These are phyloP conservation scores for Phytophthora palmivora DNA, from an alignment of 352 stramenopile genomes.

Conservation along the genomic window DNA sequence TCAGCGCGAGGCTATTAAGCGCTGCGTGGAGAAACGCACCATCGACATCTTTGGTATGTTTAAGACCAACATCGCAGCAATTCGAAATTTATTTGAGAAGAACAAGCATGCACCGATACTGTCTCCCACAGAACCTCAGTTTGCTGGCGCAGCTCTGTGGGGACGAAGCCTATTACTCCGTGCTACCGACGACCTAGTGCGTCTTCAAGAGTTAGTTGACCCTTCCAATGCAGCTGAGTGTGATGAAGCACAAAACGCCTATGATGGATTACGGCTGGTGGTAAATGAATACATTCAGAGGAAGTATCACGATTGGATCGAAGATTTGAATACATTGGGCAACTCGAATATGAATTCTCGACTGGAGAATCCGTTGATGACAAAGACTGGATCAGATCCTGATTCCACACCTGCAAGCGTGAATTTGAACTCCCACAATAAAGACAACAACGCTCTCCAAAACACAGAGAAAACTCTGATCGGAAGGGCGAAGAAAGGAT, in stretches of 20 bases:
- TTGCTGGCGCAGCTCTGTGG: slow-evolving; percentile 93
- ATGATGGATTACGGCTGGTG: slow-evolving; percentile 78
- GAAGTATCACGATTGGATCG: slow-evolving; percentile 93
- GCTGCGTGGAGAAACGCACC: slow-evolving; percentile 94
- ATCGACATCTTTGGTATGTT: slow-evolving; percentile 94
- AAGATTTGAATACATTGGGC: slow-evolving; percentile 83
- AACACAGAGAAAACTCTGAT: slow-evolving; percentile 88
- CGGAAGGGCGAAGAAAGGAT: slow-evolving; percentile 79
- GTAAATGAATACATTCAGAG: slow-evolving; percentile 92
- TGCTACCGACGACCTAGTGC: slow-evolving; percentile 77
- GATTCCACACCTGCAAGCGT: slow-evolving; percentile 27
- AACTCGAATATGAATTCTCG: slow-evolving; percentile 81
- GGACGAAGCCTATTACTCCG: slow-evolving; percentile 87
- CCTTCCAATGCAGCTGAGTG: slow-evolving; percentile 76
- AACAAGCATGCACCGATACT: slow-evolving; percentile 87
- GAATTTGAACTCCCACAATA: slow-evolving; percentile 42
- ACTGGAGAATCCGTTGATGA: slow-evolving; percentile 90
- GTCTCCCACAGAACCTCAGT: slow-evolving; percentile 91
- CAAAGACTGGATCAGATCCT: slow-evolving; percentile 57
- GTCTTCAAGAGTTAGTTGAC: slow-evolving; percentile 74
- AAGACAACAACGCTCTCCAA: slow-evolving; percentile 71
- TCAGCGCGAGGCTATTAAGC: slow-evolving; percentile 93
- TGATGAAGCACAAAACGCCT: slow-evolving; percentile 79
- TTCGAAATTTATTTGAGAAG: slow-evolving; percentile 93
- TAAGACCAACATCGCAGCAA: slow-evolving; percentile 76